Conservation (phyloP, 139 green algal species). For the Coelastrella sp. region DNA sequence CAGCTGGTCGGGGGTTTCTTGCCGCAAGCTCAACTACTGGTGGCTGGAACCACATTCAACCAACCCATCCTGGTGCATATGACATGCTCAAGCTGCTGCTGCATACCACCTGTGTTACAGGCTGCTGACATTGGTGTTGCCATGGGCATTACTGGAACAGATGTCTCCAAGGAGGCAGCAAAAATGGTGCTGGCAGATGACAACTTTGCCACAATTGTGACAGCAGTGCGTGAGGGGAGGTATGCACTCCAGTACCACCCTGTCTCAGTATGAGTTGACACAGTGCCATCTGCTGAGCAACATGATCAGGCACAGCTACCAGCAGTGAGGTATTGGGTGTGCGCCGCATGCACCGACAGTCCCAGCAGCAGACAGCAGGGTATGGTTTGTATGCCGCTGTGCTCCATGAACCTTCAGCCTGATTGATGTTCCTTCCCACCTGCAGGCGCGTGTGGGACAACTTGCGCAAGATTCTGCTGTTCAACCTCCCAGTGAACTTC, state of each 20-base stretch:
- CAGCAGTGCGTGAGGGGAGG: slow-evolving; percentile 91
- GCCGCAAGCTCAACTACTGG: no score
- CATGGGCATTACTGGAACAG: slow-evolving; percentile 93
- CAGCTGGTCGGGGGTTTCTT: no score
- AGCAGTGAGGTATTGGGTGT: background rate
- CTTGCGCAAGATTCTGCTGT: slow-evolving; percentile 55
- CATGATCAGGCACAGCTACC: background rate
- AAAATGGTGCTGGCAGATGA: slow-evolving; percentile 96
- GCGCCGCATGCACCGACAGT: background rate
- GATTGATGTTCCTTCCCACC: background rate
- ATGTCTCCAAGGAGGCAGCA: slow-evolving; percentile 92
- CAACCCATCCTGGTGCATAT: background rate
- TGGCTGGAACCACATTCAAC: no score
- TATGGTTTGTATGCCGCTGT: background rate
- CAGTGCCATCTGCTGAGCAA: background rate
- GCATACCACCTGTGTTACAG: background rate
- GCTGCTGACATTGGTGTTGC: slow-evolving; percentile 95
- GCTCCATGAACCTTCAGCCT: background rate
- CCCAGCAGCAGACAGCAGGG: background rate
- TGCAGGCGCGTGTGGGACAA: slow-evolving; percentile 95
- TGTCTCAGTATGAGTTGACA: background rate
- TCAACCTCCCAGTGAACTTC: slow-evolving; percentile 82
- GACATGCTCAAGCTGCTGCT: background rate
- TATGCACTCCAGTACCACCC: slow-evolving; percentile 56
- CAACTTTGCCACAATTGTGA: slow-evolving; percentile 95